Evolutionary conservation across 1,284 basidiomycete species (phyloP).

Genomic region (Ceratobasidium papillatum): DNA sequence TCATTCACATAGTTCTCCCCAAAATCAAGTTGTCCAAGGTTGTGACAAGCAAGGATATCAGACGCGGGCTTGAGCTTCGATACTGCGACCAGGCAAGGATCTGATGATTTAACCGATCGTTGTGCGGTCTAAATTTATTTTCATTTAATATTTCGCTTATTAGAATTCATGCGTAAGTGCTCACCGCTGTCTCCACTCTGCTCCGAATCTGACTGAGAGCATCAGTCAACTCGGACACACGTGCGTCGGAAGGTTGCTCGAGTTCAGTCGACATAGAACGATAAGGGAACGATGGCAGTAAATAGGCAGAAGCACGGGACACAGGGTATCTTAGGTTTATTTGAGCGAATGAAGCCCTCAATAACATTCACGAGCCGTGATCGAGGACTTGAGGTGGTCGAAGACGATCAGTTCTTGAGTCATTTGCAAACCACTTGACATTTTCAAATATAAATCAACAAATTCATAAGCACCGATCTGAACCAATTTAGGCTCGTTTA

Average conservation of each 20-base stretch:
- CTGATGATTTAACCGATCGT: conserved; percentile 43
- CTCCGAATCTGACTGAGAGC: conserved; percentile 9
- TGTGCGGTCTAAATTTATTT: not conserved
- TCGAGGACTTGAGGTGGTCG: too few relatives aligned
- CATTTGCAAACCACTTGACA: not conserved
- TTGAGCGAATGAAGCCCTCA: not conserved
- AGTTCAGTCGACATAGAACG: not conserved
- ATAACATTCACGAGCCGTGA: not conserved
- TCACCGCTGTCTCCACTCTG: conserved; percentile 8
- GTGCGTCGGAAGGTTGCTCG: conserved; percentile 11
- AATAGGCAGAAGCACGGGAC: not conserved
- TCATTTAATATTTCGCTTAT: not conserved
- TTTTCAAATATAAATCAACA: not conserved
- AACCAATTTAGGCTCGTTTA: conserved; percentile 70
- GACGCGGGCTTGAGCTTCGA: conserved; percentile 94
- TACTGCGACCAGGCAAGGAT: conserved; percentile 80
- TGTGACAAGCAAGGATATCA: conserved; percentile 85
- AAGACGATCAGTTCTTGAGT: not conserved
- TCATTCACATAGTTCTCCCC: conserved; percentile 99
- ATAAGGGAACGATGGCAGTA: not conserved
- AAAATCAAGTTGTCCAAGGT: conserved; percentile 86
- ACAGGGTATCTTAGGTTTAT: not conserved
- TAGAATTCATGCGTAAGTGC: not conserved
- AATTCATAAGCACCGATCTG: conserved; percentile 5
- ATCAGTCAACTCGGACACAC: conserved; percentile 15